Evolutionary conservation across 2,329 filamentous ascomycete species (phyloP).

Genomic region (Lasiodiplodia hormozganensis): DNA sequence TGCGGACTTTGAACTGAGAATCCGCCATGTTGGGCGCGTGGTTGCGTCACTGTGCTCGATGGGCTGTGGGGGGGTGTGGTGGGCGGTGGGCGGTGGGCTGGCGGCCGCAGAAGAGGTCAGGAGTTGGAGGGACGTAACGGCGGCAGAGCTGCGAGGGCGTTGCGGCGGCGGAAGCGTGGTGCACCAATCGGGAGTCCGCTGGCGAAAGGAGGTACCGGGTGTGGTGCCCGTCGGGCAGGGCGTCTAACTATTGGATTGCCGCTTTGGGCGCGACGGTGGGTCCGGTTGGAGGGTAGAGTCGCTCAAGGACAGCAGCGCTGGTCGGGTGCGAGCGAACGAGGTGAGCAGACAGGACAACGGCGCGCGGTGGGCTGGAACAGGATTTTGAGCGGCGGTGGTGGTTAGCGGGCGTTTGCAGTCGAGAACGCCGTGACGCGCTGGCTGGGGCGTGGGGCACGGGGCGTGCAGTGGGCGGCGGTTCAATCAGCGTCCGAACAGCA

Average conservation of each 20-base stretch:
- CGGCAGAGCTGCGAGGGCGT: neutral
- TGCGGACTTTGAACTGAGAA: conserved; percentile 70
- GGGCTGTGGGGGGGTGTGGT: conserved; percentile 7
- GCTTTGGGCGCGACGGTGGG: conserved; percentile 28
- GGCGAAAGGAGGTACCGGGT: conserved; percentile 28
- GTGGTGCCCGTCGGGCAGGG: conserved; percentile 27
- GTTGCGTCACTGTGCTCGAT: conserved; percentile 25
- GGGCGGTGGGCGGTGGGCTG: conserved; percentile 43
- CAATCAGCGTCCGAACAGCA: conserved; percentile 23
- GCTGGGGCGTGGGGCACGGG: conserved; percentile 22
- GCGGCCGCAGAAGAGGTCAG: conserved; percentile 50
- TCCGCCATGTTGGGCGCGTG: conserved; percentile 48
- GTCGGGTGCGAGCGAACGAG: neutral
- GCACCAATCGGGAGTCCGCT: conserved; percentile 26
- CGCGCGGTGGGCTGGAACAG: conserved; percentile 10
- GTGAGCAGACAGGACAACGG: conserved; percentile 7
- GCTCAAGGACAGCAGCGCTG: conserved; percentile 5
- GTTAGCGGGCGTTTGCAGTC: conserved; percentile 26
- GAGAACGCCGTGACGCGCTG: conserved; percentile 24
- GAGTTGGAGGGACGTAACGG: conserved; percentile 20
- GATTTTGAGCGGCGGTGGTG: conserved; percentile 20
- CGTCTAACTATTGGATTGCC: conserved; percentile 29
- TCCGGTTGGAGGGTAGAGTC: conserved; percentile 9
- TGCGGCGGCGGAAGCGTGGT: conserved; percentile 6
- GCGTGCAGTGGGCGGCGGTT: conserved; percentile 19